phyloP scores from a whole-genome alignment of 2,329 filamentous ascomycete genomes.

The Colletotrichum theobromicola region DNA sequence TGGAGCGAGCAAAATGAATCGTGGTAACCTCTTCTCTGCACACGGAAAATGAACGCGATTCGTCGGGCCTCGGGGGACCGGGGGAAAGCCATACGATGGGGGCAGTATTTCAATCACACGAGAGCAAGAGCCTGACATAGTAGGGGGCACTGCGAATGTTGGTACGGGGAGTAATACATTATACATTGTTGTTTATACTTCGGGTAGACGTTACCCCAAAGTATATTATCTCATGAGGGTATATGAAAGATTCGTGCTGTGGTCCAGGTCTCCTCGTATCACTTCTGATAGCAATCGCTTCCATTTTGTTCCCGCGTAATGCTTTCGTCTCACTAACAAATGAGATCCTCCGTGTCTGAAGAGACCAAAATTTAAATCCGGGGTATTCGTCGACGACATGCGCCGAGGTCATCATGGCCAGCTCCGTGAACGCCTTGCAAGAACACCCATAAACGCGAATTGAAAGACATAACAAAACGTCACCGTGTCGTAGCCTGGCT shows the following conservation, averaged over 20 bases:
- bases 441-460: neutral
- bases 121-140: neutral
- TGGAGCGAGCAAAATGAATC: neutral
- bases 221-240: neutral
- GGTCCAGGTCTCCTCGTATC: neutral
- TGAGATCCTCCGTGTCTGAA: neutral
- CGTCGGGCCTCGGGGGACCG: no score
- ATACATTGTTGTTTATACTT: conserved; percentile 6
- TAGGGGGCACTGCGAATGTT: neutral
- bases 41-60: neutral
- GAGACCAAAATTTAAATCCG: neutral
- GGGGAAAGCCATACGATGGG: neutral
- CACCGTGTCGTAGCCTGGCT: neutral
- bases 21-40: neutral
- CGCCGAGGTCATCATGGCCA: neutral
- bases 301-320: neutral
- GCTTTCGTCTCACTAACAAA: neutral
- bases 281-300: neutral
- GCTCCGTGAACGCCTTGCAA: conserved; percentile 15
- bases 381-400: conserved; percentile 10
- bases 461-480: neutral
- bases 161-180: neutral
- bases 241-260: conserved; percentile 4
- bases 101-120: neutral
- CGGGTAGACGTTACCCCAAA: neutral